A percentile compares a stretch with the other conserved stretches of the same genome.
These are phyloP conservation scores for Ophiorrhiza pumila DNA, from an alignment of 257 asterid species.

Conservation along the genomic window DNA sequence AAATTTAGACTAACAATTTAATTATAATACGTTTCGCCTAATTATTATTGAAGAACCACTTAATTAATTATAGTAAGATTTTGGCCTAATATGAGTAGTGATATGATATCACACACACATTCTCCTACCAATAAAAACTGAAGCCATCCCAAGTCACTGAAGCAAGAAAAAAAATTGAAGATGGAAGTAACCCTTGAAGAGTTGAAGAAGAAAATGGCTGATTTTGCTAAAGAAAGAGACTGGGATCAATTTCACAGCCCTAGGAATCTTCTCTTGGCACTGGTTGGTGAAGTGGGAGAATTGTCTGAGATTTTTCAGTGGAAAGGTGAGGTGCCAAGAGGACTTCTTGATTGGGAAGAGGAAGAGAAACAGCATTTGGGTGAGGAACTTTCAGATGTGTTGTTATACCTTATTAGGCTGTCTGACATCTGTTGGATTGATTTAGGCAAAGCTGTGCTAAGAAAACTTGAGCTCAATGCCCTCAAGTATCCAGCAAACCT, in stretches of 20 bases:
- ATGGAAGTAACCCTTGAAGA: constrained; percentile 35
- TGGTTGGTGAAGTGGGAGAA: constrained; percentile 76
- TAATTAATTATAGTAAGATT: no score
- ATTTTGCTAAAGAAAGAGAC: constrained; percentile 52
- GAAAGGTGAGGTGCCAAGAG: constrained; percentile 68
- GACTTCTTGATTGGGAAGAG: constrained; percentile 55
- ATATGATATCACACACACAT: not conserved
- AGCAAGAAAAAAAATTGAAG: not conserved
- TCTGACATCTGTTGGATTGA: constrained; percentile 61
- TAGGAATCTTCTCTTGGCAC: constrained; percentile 53
- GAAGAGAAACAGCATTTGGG: constrained; percentile 56
- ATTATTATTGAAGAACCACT: no score
- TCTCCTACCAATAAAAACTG: not conserved
- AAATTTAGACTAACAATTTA: no score
- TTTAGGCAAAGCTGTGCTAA: constrained; percentile 57
- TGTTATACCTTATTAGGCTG: constrained; percentile 54
- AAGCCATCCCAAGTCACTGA: not conserved
- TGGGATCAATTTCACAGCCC: constrained; percentile 66
- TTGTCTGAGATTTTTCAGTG: constrained; percentile 67
- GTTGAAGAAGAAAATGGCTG: constrained; percentile 44
- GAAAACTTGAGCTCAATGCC: constrained; percentile 55
- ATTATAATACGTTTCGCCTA: no score
- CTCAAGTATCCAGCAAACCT: constrained; percentile 47
- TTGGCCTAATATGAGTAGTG: no score
- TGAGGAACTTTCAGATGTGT: constrained; percentile 62